phyloP scores from a whole-genome alignment of 73 alveolate genomes.

The Strombidium stylifer region DNA sequence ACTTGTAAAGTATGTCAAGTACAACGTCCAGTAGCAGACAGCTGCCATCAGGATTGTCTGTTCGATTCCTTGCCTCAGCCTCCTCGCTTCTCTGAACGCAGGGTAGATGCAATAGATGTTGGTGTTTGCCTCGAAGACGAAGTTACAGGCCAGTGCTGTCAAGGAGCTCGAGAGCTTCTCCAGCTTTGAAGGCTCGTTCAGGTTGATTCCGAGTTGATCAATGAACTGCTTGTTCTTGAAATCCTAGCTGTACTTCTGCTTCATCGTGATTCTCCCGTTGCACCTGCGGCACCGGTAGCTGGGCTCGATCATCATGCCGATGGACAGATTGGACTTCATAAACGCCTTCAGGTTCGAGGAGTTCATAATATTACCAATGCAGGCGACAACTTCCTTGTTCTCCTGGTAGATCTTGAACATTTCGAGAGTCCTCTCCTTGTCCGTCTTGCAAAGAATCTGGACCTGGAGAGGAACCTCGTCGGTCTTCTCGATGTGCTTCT shows the following conservation, averaged over 20 bases:
- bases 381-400: slow-evolving; percentile 57
- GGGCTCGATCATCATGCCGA: slow-evolving; percentile 52
- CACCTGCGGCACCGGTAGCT: slow-evolving; percentile 31
- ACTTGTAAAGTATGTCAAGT: slow-evolving; percentile 1
- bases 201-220: too few relatives aligned
- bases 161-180: slow-evolving; percentile 33
- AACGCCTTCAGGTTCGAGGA: slow-evolving; percentile 45
- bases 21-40: not conserved
- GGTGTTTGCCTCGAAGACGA: slow-evolving; percentile 48
- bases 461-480: slow-evolving; percentile 61
- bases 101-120: slow-evolving; percentile 50
- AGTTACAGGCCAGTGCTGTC: slow-evolving; percentile 39
- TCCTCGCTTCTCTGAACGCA: slow-evolving; percentile 41
- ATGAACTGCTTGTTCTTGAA: too few relatives aligned
- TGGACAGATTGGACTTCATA: slow-evolving; percentile 38
- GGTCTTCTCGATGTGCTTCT: slow-evolving; percentile 42
- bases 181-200: slow-evolving; percentile 19
- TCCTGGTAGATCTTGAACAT: slow-evolving; percentile 62
- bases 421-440: slow-evolving; percentile 29
- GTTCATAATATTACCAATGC: slow-evolving; percentile 55
- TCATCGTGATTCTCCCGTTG: slow-evolving; percentile 35
- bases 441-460: slow-evolving; percentile 58
- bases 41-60: slow-evolving; percentile 22
- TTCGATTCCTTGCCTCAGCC: slow-evolving; percentile 38
- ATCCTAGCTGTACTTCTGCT: too few relatives aligned